Evolutionary conservation across 1,284 basidiomycete genomes (phyloP).

Genomic region (Apiotrichum sp.): DNA sequence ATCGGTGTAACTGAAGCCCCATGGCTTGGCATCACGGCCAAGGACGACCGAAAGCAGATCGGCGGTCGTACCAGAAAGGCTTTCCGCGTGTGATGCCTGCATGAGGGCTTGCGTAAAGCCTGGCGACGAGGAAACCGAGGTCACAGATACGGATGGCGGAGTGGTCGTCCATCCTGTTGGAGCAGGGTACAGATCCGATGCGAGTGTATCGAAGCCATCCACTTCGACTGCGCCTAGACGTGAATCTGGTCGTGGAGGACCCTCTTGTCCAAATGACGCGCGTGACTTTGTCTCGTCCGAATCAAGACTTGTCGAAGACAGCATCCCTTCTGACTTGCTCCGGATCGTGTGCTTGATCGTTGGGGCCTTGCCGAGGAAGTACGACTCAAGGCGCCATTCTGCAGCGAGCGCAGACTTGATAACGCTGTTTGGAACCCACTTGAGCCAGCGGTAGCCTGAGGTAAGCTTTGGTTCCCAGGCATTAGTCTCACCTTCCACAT

Average conservation of each 20-base stretch:
- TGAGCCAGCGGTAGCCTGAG: conserved; percentile 88
- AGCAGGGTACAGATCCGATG: conserved; percentile 2
- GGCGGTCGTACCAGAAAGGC: conserved; percentile 78
- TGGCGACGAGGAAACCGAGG: conserved; percentile 15
- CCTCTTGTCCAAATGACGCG: conserved; percentile 3
- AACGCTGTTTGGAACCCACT: conserved; percentile 88
- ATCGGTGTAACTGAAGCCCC: conserved; percentile 52
- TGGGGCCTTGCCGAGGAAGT: conserved; percentile 92
- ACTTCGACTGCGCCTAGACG: neutral
- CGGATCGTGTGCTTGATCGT: conserved; percentile 42
- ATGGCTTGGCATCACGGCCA: conserved; percentile 60
- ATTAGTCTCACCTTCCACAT: conserved; percentile 59
- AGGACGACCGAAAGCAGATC: conserved; percentile 80
- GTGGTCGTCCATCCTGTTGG: neutral
- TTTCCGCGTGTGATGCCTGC: conserved; percentile 90
- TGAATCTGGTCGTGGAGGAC: neutral
- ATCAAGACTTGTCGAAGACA: conserved; percentile 9
- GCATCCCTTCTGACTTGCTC: conserved; percentile 4
- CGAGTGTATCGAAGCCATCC: conserved; percentile 9
- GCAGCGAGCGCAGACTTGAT: conserved; percentile 93
- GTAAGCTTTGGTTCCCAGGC: neutral
- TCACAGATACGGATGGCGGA: neutral
- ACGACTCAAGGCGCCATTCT: conserved; percentile 92
- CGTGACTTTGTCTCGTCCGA: conserved; percentile 8
- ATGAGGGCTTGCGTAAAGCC: conserved; percentile 63